Conservation (phyloP, 495 filamentous ascomycete genomes). For the Polyplosphaeria fusca region DNA sequence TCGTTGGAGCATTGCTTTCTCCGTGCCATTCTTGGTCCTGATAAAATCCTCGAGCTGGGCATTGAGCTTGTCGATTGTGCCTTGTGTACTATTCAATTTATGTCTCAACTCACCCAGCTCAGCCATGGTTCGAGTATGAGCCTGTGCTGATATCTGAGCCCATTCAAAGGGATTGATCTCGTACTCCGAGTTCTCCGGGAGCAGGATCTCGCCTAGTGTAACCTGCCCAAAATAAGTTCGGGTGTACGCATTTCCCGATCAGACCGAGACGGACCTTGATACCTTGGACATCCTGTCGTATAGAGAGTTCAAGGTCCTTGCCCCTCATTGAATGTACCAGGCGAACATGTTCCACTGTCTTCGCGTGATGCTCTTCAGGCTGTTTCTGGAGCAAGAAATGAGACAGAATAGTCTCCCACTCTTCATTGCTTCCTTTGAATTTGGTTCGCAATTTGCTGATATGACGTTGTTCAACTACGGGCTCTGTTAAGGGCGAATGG, state of each 20-base stretch:
- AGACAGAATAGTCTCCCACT: slow-evolving; percentile 55
- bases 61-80: slow-evolving; percentile 40
- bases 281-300: slow-evolving; percentile 22
- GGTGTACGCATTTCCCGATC: neutral
- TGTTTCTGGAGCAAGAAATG: slow-evolving; percentile 39
- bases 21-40: slow-evolving; percentile 52
- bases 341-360: slow-evolving; percentile 38
- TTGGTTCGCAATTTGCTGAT: slow-evolving; percentile 21
- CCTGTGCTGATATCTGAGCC: slow-evolving; percentile 54
- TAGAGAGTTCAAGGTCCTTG: slow-evolving; percentile 11
- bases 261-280: slow-evolving; percentile 24
- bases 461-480: slow-evolving; percentile 26
- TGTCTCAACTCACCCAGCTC: slow-evolving; percentile 50
- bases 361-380: slow-evolving; percentile 8
- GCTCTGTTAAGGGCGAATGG: slow-evolving; percentile 14
- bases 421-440: slow-evolving; percentile 47
- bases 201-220: slow-evolving; percentile 58
- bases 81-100: slow-evolving; percentile 46
- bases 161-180: slow-evolving; percentile 71
- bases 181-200: slow-evolving; percentile 60
- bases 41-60: slow-evolving; percentile 42
- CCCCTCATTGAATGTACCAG: slow-evolving; percentile 25
- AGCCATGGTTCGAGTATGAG: slow-evolving; percentile 44
- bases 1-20: slow-evolving; percentile 67
- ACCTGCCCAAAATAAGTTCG: slow-evolving; percentile 19